A percentile compares a stretch with the other conserved stretches of the same genome.
These are phyloP conservation scores for Ogataea hybrid DNA, from an alignment of 1,139 yeast species.

Conservation along the genomic window DNA sequence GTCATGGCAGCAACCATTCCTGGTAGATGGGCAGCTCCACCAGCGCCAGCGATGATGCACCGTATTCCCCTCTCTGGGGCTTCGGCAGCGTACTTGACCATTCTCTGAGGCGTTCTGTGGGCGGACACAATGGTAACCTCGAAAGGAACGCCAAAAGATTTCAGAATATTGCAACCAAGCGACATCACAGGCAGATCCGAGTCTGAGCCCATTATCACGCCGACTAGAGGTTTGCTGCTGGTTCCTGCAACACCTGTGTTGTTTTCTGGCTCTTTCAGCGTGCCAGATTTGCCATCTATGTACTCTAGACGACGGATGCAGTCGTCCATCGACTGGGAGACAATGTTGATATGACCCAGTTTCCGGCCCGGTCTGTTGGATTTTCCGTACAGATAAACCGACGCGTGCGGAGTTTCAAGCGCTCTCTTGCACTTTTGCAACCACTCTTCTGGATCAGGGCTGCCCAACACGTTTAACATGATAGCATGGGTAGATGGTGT, in stretches of 20 bases:
- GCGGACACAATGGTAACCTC: slow-evolving; percentile 95
- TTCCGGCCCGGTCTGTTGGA: slow-evolving; percentile 82
- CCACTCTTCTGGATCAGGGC: slow-evolving; percentile 61
- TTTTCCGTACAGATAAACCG: slow-evolving; percentile 91
- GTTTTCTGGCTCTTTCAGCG: slow-evolving; percentile 24
- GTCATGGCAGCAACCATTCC: slow-evolving; percentile 99
- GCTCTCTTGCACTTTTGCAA: slow-evolving; percentile 76
- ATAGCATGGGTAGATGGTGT: no score
- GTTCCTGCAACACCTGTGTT: slow-evolving; percentile 32
- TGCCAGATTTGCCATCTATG: slow-evolving; percentile 47
- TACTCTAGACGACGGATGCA: slow-evolving; percentile 68
- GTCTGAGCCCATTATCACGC: slow-evolving; percentile 98
- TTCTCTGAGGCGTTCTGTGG: slow-evolving; percentile 96
- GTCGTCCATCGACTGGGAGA: slow-evolving; percentile 77
- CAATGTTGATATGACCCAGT: slow-evolving; percentile 93
- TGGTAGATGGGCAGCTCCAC: slow-evolving; percentile 99
- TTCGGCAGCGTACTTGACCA: slow-evolving; percentile 84
- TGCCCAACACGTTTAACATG: slow-evolving; percentile 90
- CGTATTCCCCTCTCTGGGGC: slow-evolving; percentile 87
- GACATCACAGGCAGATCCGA: slow-evolving; percentile 97
- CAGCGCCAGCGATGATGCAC: slow-evolving; percentile 97
- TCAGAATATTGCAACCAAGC: slow-evolving; percentile 80
- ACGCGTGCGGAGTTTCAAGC: slow-evolving; percentile 79
- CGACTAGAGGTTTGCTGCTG: slow-evolving; percentile 63
- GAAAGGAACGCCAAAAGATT: slow-evolving; percentile 84